A percentile compares a stretch with the other conserved stretches of the same genome.
These are phyloP conservation scores for Sordaria brevicollis DNA, from an alignment of 495 filamentous ascomycete genomes.

Conservation along the genomic window DNA sequence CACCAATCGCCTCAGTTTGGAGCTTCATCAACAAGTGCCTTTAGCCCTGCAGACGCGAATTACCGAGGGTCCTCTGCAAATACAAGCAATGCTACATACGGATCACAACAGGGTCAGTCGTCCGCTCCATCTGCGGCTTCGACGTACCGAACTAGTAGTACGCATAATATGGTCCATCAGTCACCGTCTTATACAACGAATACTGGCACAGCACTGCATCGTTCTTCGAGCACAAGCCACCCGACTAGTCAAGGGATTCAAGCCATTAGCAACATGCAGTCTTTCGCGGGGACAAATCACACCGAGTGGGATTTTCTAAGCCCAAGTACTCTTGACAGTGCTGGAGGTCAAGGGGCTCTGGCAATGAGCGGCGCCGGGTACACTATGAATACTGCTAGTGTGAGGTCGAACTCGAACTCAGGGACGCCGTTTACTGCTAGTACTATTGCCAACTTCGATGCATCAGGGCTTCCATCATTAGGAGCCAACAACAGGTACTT, in stretches of 20 bases:
- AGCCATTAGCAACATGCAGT: constrained; percentile 11
- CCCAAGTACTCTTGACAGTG: constrained; percentile 25
- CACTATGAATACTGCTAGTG: constrained; percentile 5
- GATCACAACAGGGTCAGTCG: constrained; percentile 27
- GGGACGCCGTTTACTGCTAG: constrained; percentile 10
- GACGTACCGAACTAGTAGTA: constrained; percentile 20
- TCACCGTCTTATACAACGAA: constrained; percentile 24
- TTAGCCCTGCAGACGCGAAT: constrained; percentile 24
- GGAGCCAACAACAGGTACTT: constrained; percentile 14
- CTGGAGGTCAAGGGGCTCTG: constrained; percentile 16
- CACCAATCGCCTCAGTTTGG: constrained; percentile 35
- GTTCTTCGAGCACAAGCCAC: constrained; percentile 12
- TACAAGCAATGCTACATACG: constrained; percentile 21
- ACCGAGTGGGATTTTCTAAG: constrained; percentile 30
- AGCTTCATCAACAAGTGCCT: constrained; percentile 24
- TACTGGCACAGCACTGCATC: constrained; percentile 10
- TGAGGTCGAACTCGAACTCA: constrained; percentile 8
- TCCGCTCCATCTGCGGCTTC: constrained; percentile 24
- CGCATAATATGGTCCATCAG: constrained; percentile 27
- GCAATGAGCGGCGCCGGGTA: constrained; percentile 13
- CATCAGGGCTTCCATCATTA: constrained; percentile 6
- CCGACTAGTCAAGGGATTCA: constrained; percentile 15
- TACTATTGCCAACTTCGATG: constrained; percentile 15
- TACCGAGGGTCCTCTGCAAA: constrained; percentile 25
- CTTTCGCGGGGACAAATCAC: constrained; percentile 11